Evolutionary conservation across 441 rosid genomes (phyloP).

Genomic region (Breynia disticha): DNA sequence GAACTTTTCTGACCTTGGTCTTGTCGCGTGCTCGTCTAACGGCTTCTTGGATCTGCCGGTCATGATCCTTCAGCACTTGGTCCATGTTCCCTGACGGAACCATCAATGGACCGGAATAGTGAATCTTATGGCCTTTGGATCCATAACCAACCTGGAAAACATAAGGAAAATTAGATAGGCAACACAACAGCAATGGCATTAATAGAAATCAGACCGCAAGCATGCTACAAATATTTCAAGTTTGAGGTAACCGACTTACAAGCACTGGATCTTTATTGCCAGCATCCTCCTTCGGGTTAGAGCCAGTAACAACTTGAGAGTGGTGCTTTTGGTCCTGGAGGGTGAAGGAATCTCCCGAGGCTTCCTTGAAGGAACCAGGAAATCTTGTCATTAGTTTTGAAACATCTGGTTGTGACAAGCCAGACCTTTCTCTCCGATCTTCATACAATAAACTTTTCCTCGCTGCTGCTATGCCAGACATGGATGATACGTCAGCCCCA

Average conservation of each 20-base stretch:
- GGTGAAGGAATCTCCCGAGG: slow-evolving; percentile 47
- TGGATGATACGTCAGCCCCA: slow-evolving; percentile 46
- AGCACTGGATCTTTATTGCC: slow-evolving; percentile 63
- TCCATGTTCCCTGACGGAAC: slow-evolving; percentile 85
- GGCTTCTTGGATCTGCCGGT: slow-evolving; percentile 91
- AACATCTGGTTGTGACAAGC: slow-evolving; percentile 38
- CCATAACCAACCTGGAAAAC: slow-evolving; percentile 63
- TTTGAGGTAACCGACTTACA: slow-evolving; percentile 34
- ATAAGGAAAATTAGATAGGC: slow-evolving; percentile 6
- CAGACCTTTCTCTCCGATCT: slow-evolving; percentile 37
- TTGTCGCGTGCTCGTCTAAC: slow-evolving; percentile 83
- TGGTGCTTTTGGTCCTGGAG: slow-evolving; percentile 47
- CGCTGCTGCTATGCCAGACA: slow-evolving; percentile 46
- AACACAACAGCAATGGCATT: neutral
- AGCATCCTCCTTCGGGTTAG: slow-evolving; percentile 47
- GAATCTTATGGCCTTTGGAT: slow-evolving; percentile 79
- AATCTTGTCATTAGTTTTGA: slow-evolving; percentile 60
- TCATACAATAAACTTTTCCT: slow-evolving; percentile 49
- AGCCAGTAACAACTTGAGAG: slow-evolving; percentile 25
- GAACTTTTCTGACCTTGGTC: slow-evolving; percentile 65
- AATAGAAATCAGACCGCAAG: neutral
- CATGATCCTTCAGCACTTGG: slow-evolving; percentile 85
- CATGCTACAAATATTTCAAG: no score
- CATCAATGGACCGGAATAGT: slow-evolving; percentile 77
- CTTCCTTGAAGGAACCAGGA: slow-evolving; percentile 88